Evolutionary conservation across 441 rosid species (phyloP).

Genomic region (Euphorbia schlechtendalii): DNA sequence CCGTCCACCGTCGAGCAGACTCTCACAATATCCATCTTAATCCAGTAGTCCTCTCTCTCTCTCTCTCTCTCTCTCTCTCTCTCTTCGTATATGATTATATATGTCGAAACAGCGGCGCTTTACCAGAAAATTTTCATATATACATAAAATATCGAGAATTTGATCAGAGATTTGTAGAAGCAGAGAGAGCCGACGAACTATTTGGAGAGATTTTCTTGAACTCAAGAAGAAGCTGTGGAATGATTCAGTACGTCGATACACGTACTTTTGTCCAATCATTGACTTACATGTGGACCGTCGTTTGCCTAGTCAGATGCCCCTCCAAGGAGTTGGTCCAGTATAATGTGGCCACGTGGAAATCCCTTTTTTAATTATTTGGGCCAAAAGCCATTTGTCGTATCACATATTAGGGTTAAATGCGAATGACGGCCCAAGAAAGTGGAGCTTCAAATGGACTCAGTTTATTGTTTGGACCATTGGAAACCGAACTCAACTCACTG

Average conservation of each 20-base stretch:
- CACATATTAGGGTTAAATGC: neutral
- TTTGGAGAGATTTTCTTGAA: neutral
- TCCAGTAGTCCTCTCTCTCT: conserved; percentile 3
- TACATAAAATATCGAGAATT: neutral
- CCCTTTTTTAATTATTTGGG: neutral
- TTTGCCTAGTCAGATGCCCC: neutral
- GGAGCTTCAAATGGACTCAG: neutral
- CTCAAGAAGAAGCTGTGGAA: neutral
- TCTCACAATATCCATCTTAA: conserved; percentile 35
- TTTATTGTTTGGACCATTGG: too few relatives aligned
- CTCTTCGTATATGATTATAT: neutral
- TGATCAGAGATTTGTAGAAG: neutral
- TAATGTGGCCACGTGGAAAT: neutral
- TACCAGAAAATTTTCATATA: neutral
- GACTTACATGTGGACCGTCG: conserved; percentile 4
- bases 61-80: too few relatives aligned
- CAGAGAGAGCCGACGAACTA: neutral
- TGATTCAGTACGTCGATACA: conserved; percentile 12
- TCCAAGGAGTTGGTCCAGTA: neutral
- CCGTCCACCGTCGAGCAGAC: conserved; percentile 39
- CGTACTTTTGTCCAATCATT: conserved; percentile 14
- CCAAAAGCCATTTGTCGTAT: too few relatives aligned
- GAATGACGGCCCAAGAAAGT: neutral
- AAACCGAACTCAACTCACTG: neutral
- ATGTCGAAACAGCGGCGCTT: too few relatives aligned